Conservation (phyloP, 805 yeast species). For the Metschnikowia cerradonensis region DNA sequence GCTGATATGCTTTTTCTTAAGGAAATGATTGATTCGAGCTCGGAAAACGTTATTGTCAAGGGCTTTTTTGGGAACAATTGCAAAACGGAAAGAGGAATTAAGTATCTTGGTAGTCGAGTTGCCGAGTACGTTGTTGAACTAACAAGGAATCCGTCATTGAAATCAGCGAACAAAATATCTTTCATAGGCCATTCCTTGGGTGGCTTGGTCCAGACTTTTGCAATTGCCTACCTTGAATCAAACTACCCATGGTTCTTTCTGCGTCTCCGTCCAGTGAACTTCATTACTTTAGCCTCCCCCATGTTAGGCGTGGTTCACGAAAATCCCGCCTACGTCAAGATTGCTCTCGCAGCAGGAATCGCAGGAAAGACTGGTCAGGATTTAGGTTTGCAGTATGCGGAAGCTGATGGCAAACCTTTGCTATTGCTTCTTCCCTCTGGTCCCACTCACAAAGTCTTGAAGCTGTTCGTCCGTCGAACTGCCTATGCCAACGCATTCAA, state of each 20-base stretch:
- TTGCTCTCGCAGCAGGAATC: slow-evolving; percentile 81
- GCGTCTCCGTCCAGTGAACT: slow-evolving; percentile 65
- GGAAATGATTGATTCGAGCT: slow-evolving; percentile 63
- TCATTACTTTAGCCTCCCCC: slow-evolving; percentile 84
- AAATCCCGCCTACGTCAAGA: slow-evolving; percentile 77
- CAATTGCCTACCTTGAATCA: slow-evolving; percentile 71
- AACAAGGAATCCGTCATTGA: slow-evolving; percentile 38
- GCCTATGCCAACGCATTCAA: slow-evolving; percentile 85
- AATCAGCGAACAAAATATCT: slow-evolving; percentile 59
- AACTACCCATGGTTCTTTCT: slow-evolving; percentile 71
- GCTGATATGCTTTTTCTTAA: slow-evolving; percentile 88
- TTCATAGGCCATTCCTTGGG: slow-evolving; percentile 93
- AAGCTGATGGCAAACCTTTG: slow-evolving; percentile 53
- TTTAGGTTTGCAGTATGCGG: slow-evolving; percentile 56
- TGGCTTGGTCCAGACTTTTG: slow-evolving; percentile 87
- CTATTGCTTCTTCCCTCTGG: slow-evolving; percentile 72
- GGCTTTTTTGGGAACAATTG: slow-evolving; percentile 84
- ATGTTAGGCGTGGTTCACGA: slow-evolving; percentile 84
- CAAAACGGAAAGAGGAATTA: slow-evolving; percentile 84
- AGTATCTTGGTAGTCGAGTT: slow-evolving; percentile 74
- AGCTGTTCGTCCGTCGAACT: slow-evolving; percentile 65
- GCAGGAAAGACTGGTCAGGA: slow-evolving; percentile 95
- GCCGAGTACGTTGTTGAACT: slow-evolving; percentile 69
- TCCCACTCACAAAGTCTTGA: slow-evolving; percentile 62
- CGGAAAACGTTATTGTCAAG: slow-evolving; percentile 70